Base-by-base conservation (phyloP, 768 basidiomycete species). In the Collybia nuda region DNA sequence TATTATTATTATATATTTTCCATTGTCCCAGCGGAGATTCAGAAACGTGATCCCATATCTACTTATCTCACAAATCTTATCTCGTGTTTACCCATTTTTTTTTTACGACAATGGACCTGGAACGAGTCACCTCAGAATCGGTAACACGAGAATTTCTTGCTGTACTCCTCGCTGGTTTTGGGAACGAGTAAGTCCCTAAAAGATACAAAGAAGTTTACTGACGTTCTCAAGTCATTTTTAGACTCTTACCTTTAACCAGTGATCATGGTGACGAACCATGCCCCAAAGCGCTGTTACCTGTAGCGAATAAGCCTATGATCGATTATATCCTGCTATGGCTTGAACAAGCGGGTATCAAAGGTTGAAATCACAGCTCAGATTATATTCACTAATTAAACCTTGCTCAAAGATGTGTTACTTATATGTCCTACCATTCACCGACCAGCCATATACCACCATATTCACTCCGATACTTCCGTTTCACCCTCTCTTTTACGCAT, bases 101-200 rank as follows among this genome's bases (percentile, higher is more conserved):
- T 14, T 38, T 15, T 11, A 32, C 14, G 14, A 8, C 15, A 47
- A 47, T 47, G 46, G 46, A 47, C n/a, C 22, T 47, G 3, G 46
- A 28, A 47, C 17, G 36, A 39, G 37, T 17, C 8, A 26, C 23
- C 7, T 12, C 46, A 37, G 80, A 78, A 41, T 71, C 75, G 22
- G 74, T 80, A 19, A 76, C 78, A 28, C 80, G 78, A 24, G 95
- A 97, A 66, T 97, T 97, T 64, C 81, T 90, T 45, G 95, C 90
- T 0, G 84, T 98, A 17, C 74, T 97, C 22, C 77, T 97, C 11
- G 89, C 92, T 23, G 95, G 95, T 28, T 93, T 93, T 71, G 95
- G 95, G n/a, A 86, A 89, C 60, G 86, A 88, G 94, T 90, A 68
- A n/a, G 9, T 53, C 39, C 22, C 7, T 26, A 21, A 21, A 43